Evolutionary conservation across 495 filamentous ascomycete genomes (phyloP).

Genomic region (Neurospora cerealis): DNA sequence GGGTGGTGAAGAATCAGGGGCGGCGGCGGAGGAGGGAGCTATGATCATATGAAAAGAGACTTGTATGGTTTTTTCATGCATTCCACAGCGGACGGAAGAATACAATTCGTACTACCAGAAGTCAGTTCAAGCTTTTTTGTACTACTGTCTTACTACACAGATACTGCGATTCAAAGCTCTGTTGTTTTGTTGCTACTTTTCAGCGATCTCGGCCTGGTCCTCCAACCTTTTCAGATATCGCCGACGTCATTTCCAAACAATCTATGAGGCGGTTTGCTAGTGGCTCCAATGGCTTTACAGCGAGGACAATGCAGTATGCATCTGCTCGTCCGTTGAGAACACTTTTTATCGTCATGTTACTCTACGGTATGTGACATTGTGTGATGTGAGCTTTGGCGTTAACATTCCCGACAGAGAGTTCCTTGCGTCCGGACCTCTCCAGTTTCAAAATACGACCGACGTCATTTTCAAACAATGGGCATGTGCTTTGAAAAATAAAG

Average conservation of each 20-base stretch:
- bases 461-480: background rate
- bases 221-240: background rate
- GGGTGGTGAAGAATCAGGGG: background rate
- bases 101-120: background rate
- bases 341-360: no score
- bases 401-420: no score
- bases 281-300: no score
- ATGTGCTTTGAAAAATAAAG: background rate
- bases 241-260: background rate
- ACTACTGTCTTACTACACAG: background rate
- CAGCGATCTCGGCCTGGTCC: background rate
- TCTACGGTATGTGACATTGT: no score
- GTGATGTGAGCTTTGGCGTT: no score
- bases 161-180: background rate
- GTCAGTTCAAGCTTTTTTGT: background rate
- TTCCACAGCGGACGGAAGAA: background rate
- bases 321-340: no score
- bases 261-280: background rate
- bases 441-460: no score
- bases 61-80: background rate
- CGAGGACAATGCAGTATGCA: no score
- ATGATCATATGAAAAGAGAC: slow-evolving; percentile 26
- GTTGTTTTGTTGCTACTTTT: background rate
- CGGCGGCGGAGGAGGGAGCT: slow-evolving; percentile 9
- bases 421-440: no score